phyloP scores from a whole-genome alignment of 139 green algal genomes.

The Coelastrella sp. region DNA sequence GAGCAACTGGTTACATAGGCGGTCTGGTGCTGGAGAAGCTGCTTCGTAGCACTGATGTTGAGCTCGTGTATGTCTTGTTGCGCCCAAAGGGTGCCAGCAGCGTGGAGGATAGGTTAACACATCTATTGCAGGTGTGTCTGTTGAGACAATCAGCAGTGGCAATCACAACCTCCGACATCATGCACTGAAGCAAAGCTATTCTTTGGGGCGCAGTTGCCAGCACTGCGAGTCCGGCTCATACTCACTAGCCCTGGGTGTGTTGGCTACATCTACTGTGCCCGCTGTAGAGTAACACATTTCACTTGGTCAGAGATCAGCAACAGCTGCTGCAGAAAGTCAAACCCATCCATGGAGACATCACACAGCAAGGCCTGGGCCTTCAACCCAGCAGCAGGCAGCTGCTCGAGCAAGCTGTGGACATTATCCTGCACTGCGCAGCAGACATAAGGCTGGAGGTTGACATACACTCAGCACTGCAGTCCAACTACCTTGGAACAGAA shows the following conservation, averaged over 20 bases:
- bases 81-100: background rate
- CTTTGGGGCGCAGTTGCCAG: background rate
- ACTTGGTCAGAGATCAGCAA: constrained; percentile 10
- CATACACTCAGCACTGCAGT: constrained; percentile 58
- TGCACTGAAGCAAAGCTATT: background rate
- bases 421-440: constrained; percentile 49
- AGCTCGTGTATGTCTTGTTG: constrained; percentile 27
- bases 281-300: constrained; percentile 34
- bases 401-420: background rate
- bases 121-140: constrained; percentile 27
- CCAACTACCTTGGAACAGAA: constrained; percentile 58
- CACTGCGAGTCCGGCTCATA: too few relatives aligned
- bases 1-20: constrained; percentile 45
- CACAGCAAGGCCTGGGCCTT: constrained; percentile 16
- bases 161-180: background rate
- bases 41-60: constrained; percentile 37
- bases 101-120: background rate
- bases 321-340: constrained; percentile 1
- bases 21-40: constrained; percentile 41
- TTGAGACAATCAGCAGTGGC: background rate
- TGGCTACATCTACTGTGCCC: background rate
- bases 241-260: background rate
- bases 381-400: background rate
- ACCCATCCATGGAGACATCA: constrained; percentile 37
- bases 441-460: constrained; percentile 66